Evolutionary conservation across 148 eudicot species (phyloP).

Genomic region (Silene uniflora): DNA sequence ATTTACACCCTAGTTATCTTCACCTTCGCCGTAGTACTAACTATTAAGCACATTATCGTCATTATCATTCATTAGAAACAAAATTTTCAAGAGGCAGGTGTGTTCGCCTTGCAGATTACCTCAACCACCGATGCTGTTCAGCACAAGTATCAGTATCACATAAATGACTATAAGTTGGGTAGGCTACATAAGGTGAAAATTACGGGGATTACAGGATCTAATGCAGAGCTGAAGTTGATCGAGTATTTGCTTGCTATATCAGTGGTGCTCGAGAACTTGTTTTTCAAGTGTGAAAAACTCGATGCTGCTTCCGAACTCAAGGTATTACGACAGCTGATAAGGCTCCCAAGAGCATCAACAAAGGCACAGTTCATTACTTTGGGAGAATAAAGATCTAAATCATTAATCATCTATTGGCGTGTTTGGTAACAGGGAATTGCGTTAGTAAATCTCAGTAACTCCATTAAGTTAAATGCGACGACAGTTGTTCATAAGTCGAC

Average conservation of each 20-base stretch:
- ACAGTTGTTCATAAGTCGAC: no score
- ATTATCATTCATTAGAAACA: no score
- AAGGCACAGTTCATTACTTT: neutral
- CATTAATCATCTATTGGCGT: no score
- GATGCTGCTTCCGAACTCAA: neutral
- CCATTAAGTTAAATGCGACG: no score
- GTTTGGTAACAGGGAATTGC: no score
- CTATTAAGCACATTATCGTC: no score
- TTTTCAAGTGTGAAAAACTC: neutral
- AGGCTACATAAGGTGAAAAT: neutral
- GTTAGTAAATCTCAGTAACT: no score
- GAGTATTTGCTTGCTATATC: constrained; percentile 7
- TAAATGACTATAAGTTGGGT: neutral
- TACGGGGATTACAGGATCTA: neutral
- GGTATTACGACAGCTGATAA: neutral
- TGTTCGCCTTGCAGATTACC: neutral
- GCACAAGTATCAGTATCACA: neutral
- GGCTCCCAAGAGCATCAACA: neutral
- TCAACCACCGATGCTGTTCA: neutral
- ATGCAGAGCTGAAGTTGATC: constrained; percentile 14
- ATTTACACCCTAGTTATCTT: no score
- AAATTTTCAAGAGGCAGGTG: no score
- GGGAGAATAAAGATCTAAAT: neutral
- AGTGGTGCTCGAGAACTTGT: neutral
- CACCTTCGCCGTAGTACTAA: no score